phyloP scores from a whole-genome alignment of 805 yeast species.

The Myxozyma sirexii region DNA sequence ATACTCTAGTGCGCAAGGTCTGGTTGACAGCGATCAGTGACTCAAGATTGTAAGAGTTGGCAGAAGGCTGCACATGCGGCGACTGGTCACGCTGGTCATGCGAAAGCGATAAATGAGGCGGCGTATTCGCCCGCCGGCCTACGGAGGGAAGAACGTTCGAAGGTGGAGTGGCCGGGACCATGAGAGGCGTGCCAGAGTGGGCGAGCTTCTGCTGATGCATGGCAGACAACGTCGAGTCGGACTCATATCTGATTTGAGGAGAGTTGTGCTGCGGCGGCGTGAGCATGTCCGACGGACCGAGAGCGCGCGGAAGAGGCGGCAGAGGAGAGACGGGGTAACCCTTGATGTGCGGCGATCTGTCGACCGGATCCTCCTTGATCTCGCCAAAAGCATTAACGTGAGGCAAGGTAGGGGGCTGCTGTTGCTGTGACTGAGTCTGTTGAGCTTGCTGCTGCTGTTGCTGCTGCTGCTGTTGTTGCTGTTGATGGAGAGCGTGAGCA shows the following conservation, averaged over 20 bases:
- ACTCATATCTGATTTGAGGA: slow-evolving; percentile 7
- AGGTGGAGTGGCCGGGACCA: slow-evolving; percentile 29
- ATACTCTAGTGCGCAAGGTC: slow-evolving; percentile 70
- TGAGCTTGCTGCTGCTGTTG: slow-evolving; percentile 20
- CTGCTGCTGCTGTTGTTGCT: slow-evolving; percentile 17
- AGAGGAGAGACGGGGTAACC: slow-evolving; percentile 19
- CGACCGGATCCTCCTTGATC: slow-evolving; percentile 24
- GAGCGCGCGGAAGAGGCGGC: slow-evolving; percentile 29
- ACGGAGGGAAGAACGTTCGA: slow-evolving; percentile 13
- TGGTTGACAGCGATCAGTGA: slow-evolving; percentile 41
- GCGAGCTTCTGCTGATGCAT: slow-evolving; percentile 4
- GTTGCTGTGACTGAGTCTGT: slow-evolving; percentile 6
- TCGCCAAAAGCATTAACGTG: slow-evolving; percentile 13
- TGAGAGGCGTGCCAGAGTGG: slow-evolving; percentile 8
- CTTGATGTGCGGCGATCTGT: slow-evolving; percentile 11
- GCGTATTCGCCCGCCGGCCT: slow-evolving; percentile 8
- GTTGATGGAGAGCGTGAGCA: slow-evolving; percentile 29
- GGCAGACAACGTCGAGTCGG: slow-evolving; percentile 1
- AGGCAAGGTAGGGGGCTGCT: slow-evolving; percentile 9
- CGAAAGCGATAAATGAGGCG: slow-evolving; percentile 7
- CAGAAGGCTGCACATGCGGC: neutral
- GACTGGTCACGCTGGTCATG: slow-evolving; percentile 2
- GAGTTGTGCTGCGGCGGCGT: slow-evolving; percentile 32
- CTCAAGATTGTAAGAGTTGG: slow-evolving; percentile 22
- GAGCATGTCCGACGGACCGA: slow-evolving; percentile 31